Base-by-base conservation (phyloP, 1,284 basidiomycete genomes). In the Malassezia sp. region DNA sequence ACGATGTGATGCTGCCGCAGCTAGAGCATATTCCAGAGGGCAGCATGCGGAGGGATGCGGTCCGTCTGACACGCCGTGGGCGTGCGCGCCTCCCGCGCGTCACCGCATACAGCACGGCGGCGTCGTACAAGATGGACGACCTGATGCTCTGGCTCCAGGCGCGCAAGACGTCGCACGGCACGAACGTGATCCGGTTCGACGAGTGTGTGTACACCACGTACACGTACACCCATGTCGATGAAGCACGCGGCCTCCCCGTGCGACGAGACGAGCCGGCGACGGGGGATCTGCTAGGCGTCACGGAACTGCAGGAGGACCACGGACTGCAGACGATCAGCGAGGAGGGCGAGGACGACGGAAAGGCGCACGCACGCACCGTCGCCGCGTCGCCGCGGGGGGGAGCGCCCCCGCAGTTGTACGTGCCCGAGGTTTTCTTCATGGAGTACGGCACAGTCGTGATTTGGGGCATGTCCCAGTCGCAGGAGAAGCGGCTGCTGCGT, bases 391-490 rank as follows among this genome's bases (percentile, higher is more conserved):
- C 1, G 57, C 65, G 29, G 52, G 60, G 21, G 56, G 53, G 37
- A 42, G 56, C 36, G 8, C 9, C 27, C 6, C n/a, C 30, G 31
- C 35, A 23, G 2, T 24, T 28, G 11, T 44, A 44, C 5, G 42
- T 61, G 1, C 67, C 67, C 4, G 67, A 70, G 45, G 52, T 70
- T 9, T 95, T 91, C 72, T 74, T 93, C 56, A 95, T 95, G 73
- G 80, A 84, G 56, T 95, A 93, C 71, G 89, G 89, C 15, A 84
- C 83, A 1, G 84, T 93, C 27, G 89, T 95, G 18, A 84, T 93
- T 42, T 95, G 89, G 90, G 89, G 89, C 21, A 95, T 95, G 89
- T 84, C 85, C 10, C 83, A 90, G 66, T 75, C 79, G 8, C 85
- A 95, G 67, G 89, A 95, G 73, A 85, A 80, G 68, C 76, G 86